A percentile compares a stretch with the other conserved stretches of the same genome.
Conservation (phyloP, 202 grass and related monocot genomes). For the Setaria italica region DNA sequence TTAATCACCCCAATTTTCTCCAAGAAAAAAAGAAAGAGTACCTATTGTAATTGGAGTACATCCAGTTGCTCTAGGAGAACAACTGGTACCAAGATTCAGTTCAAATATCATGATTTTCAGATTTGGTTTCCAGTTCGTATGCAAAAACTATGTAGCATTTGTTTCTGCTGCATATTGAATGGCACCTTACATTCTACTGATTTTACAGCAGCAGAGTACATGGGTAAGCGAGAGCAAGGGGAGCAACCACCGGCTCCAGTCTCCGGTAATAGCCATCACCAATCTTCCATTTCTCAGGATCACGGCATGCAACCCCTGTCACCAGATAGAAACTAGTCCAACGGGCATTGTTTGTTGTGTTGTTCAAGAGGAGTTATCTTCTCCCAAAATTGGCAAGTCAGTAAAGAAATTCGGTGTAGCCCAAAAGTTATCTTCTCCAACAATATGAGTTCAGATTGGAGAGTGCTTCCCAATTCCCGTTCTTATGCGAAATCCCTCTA, state of each 20-base stretch:
- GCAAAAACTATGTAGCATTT: neutral
- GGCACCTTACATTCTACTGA: neutral
- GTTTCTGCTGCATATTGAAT: neutral
- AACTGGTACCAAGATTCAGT: neutral
- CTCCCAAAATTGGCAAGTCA: neutral
- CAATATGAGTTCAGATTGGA: neutral
- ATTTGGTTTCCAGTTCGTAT: neutral
- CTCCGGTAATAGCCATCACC: slow-evolving; percentile 11
- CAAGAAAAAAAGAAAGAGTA: too few relatives aligned
- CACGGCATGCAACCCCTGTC: neutral
- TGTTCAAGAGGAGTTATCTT: neutral
- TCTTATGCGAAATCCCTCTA: neutral
- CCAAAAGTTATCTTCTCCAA: neutral
- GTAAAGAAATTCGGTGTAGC: neutral
- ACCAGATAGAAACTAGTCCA: slow-evolving; percentile 6
- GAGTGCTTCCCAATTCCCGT: neutral
- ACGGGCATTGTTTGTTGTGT: neutral
- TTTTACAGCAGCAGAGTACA: neutral
- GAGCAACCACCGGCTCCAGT: neutral
- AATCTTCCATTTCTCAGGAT: neutral
- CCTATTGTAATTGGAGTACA: neutral
- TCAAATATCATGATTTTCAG: neutral
- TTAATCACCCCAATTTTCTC: neutral
- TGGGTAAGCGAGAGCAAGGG: neutral
- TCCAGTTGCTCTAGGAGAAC: neutral